These are phyloP conservation scores for Xylaria multiplex DNA, from an alignment of 2,329 filamentous ascomycete species.

Conservation along the genomic window DNA sequence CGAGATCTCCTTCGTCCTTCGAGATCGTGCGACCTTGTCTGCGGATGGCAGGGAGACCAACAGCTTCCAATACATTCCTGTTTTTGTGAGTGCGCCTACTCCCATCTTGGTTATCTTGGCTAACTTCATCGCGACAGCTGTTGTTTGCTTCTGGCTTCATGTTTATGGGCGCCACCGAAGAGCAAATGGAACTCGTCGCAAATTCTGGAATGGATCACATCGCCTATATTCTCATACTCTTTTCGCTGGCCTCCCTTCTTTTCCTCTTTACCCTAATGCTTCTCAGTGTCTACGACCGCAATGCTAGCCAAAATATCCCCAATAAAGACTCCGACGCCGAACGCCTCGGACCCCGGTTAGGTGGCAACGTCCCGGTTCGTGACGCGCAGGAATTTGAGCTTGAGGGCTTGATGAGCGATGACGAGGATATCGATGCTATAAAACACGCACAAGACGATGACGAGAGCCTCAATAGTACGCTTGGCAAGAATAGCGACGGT, in stretches of 20 bases:
- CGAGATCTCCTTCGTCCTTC: slow-evolving; percentile 88
- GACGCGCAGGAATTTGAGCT: slow-evolving; percentile 96
- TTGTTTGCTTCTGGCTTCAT: slow-evolving; percentile 93
- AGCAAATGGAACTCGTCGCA: slow-evolving; percentile 86
- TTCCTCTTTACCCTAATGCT: slow-evolving; percentile 94
- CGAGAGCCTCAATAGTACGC: slow-evolving; percentile 57
- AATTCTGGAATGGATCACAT: slow-evolving; percentile 84
- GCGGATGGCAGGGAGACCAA: slow-evolving; percentile 74
- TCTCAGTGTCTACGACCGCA: slow-evolving; percentile 81
- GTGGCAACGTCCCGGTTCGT: slow-evolving; percentile 57
- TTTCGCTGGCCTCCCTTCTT: slow-evolving; percentile 86
- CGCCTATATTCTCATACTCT: slow-evolving; percentile 90
- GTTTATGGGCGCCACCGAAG: slow-evolving; percentile 97
- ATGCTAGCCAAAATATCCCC: slow-evolving; percentile 52
- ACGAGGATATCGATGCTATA: slow-evolving; percentile 71
- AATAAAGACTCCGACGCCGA: slow-evolving; percentile 54
- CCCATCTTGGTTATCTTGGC: slow-evolving; percentile 17
- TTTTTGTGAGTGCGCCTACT: slow-evolving; percentile 67
- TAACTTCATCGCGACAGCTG: slow-evolving; percentile 64
- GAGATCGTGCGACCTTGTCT: slow-evolving; percentile 72
- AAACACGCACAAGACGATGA: slow-evolving; percentile 47
- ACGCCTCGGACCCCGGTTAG: slow-evolving; percentile 50
- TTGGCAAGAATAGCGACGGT: slow-evolving; percentile 59
- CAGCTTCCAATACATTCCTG: slow-evolving; percentile 76
- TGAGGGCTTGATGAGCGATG: slow-evolving; percentile 88